Evolutionary conservation across 1,139 yeast species (phyloP).

Genomic region (Hyphopichia pseudoburtonii): DNA sequence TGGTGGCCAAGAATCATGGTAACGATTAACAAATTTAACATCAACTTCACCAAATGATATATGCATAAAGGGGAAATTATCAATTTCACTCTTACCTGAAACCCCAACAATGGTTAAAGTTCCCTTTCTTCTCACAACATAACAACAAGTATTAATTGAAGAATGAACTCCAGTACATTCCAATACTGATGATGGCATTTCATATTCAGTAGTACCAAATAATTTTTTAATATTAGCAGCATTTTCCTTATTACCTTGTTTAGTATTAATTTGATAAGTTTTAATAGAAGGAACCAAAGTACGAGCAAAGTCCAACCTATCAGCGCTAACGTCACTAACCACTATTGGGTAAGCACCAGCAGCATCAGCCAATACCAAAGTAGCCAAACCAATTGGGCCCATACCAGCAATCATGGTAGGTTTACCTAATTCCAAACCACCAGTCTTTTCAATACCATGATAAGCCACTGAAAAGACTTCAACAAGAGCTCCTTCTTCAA

Average conservation of each 20-base stretch:
- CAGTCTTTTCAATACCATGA: slow-evolving; percentile 24
- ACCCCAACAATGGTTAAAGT: slow-evolving; percentile 33
- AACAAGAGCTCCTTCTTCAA: slow-evolving; percentile 26
- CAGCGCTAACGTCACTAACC: slow-evolving; percentile 21
- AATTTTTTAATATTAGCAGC: slow-evolving; percentile 25
- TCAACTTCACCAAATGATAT: slow-evolving; percentile 38
- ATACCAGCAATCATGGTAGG: slow-evolving; percentile 23
- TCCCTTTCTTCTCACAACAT: slow-evolving; percentile 34
- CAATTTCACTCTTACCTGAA: slow-evolving; percentile 26
- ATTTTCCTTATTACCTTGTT: slow-evolving; percentile 18
- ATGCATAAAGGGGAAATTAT: slow-evolving; percentile 41
- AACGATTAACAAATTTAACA: slow-evolving; percentile 37
- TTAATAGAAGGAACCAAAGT: slow-evolving; percentile 24
- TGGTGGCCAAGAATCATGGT: slow-evolving; percentile 38
- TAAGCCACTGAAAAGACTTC: slow-evolving; percentile 27
- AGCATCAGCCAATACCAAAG: slow-evolving; percentile 22
- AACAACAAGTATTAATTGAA: slow-evolving; percentile 28
- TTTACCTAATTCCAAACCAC: slow-evolving; percentile 20
- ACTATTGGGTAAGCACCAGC: slow-evolving; percentile 25
- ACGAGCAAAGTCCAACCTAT: slow-evolving; percentile 24
- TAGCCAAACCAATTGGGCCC: slow-evolving; percentile 29
- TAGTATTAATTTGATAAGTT: slow-evolving; percentile 23
- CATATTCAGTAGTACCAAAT: slow-evolving; percentile 23
- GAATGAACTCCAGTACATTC: slow-evolving; percentile 32
- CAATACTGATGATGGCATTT: slow-evolving; percentile 20